Evolutionary conservation across 345 rosid species (phyloP).

Genomic region (Eucalyptus pumila): DNA sequence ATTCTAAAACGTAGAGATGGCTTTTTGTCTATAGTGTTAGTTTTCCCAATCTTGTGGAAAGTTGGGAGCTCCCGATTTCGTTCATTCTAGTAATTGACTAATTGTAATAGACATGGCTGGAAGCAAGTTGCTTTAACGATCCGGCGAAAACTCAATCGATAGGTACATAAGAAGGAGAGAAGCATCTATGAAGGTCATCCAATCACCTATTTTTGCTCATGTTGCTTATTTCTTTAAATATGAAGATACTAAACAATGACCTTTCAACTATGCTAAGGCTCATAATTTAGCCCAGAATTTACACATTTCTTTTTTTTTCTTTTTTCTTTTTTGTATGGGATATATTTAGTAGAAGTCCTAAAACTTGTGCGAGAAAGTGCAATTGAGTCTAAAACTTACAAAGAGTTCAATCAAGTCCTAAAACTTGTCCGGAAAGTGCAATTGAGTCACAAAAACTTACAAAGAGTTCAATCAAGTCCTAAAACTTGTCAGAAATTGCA

Average conservation of each 20-base stretch:
- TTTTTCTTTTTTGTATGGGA: background rate
- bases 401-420: no score
- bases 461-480: no score
- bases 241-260: background rate
- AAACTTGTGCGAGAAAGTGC: no score
- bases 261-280: background rate
- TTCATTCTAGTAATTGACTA: background rate
- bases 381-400: no score
- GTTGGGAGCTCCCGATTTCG: background rate
- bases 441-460: no score
- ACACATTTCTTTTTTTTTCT: no score
- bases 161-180: background rate
- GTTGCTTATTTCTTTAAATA: background rate
- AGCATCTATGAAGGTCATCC: background rate
- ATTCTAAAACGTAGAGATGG: background rate
- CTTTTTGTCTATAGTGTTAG: background rate
- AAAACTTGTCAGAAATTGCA: no score
- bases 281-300: background rate
- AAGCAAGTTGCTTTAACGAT: background rate
- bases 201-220: background rate
- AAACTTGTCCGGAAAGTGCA: no score
- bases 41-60: background rate
- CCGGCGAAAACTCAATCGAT: background rate
- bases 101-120: background rate
- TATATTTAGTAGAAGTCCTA: no score